A percentile compares a stretch with the other conserved stretches of the same genome.
Evolutionary conservation across 2,329 filamentous ascomycete species (phyloP).

Genomic region (Ramularia endophylla): DNA sequence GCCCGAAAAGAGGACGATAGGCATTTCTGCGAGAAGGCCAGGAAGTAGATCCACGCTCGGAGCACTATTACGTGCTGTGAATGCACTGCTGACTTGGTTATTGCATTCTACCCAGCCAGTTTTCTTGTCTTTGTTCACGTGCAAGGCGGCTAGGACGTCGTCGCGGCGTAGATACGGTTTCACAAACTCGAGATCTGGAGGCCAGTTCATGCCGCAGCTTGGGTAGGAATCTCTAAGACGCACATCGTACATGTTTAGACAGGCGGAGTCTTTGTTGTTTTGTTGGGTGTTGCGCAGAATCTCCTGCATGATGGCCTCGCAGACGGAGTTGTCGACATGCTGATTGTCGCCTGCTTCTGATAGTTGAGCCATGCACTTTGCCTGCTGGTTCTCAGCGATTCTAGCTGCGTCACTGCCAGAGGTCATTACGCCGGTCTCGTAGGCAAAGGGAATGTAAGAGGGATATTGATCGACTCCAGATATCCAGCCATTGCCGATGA

Average conservation of each 20-base stretch:
- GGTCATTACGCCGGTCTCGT: constrained; percentile 66
- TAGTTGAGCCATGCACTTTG: constrained; percentile 59
- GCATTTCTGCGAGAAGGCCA: constrained; percentile 67
- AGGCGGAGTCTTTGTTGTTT: constrained; percentile 47
- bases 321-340: constrained; percentile 61
- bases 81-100: constrained; percentile 66
- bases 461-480: constrained; percentile 85
- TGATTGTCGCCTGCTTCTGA: constrained; percentile 51
- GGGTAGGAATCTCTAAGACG: constrained; percentile 74
- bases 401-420: constrained; percentile 61
- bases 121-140: constrained; percentile 74
- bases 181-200: constrained; percentile 71
- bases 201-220: constrained; percentile 97
- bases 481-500: constrained; percentile 99
- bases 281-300: constrained; percentile 59
- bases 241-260: constrained; percentile 96
- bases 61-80: constrained; percentile 63
- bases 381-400: constrained; percentile 62
- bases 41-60: constrained; percentile 73
- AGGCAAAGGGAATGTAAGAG: constrained; percentile 75
- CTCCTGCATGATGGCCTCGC: constrained; percentile 69
- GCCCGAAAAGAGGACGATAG: constrained; percentile 83
- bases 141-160: constrained; percentile 75
- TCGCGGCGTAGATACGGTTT: constrained; percentile 75
- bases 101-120: constrained; percentile 91